Base-by-base conservation (phyloP, 2,329 filamentous ascomycete species). In the Sclerotinia trifoliorum region DNA sequence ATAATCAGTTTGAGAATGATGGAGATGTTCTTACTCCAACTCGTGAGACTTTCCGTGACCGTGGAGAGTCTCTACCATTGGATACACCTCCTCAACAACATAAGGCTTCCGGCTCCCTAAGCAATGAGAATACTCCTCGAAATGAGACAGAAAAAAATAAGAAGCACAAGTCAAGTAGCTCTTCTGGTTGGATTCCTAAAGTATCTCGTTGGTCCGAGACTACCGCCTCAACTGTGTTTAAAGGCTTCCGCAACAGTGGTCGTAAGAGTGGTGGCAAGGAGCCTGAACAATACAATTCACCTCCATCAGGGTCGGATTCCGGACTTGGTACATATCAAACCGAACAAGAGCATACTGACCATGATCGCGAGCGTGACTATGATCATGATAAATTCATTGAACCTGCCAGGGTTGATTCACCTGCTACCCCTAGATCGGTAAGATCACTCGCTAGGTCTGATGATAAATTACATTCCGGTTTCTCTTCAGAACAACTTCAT, bases 161-260 rank as follows among this genome's bases (percentile, higher is more conserved):
- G 78, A 97, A 96, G 81, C 91, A 96, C 81, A 96, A 96, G 78
- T 94, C 92, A 0, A 90, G 86, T 76, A 88, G 88, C 68, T 95
- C 93, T 0, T 92, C 91, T 0, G 83, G 86, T 64, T 88, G 87
- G 83, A 91, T 96, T 70, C 93, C 94, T 32, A 97, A 96, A 81
- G 94, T 97, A 71, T 98, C 95, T 7, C 88, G 95, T 55, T 99
- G 95, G 95, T 98, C 94, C 0, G 95, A 96, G 80, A 98, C 94
- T 2, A 99, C 95, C 0, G 87, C 94, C 5, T 97, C 93, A 0
- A 96, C 93, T 70, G 88, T 93, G 55, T 89, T 92, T 56, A 90
- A 90, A 73, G 90, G 90, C 52, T 90, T 94, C 78, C 87, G 90
- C 52, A 87, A 86, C 74, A 92, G 88, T 74, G 83, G 83, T 56